Evolutionary conservation across 108 stramenopile species (phyloP).

Genomic region (Conticribra guillardii): DNA sequence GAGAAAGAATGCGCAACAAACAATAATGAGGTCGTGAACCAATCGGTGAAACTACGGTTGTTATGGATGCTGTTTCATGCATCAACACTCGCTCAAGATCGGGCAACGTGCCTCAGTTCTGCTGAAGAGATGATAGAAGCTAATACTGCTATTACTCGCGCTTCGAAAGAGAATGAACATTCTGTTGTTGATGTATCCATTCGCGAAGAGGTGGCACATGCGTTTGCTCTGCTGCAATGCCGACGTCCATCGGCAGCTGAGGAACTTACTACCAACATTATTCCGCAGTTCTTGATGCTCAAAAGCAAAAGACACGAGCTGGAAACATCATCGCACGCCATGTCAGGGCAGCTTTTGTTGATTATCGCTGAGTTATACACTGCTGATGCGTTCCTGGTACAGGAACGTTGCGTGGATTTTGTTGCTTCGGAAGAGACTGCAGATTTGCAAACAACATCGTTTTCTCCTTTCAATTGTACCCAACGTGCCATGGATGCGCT

Average conservation of each 20-base stretch:
- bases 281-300: neutral
- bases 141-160: neutral
- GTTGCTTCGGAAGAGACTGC: no score
- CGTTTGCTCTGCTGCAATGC: slow-evolving; percentile 50
- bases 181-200: neutral
- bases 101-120: slow-evolving; percentile 40
- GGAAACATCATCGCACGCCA: no score
- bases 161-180: no score
- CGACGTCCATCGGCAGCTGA: slow-evolving; percentile 33
- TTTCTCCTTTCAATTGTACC: slow-evolving; percentile 24
- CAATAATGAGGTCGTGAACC: neutral
- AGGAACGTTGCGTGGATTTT: no score
- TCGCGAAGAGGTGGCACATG: slow-evolving; percentile 8
- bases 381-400: slow-evolving; percentile 27
- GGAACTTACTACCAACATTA: slow-evolving; percentile 4
- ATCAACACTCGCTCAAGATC: slow-evolving; percentile 39
- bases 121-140: slow-evolving; percentile 26
- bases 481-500: slow-evolving; percentile 15
- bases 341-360: neutral
- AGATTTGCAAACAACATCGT: neutral
- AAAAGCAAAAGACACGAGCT: neutral
- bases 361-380: slow-evolving; percentile 25
- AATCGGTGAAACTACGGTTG: slow-evolving; percentile 3
- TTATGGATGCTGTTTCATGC: slow-evolving; percentile 52
- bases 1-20: slow-evolving; percentile 7